Evolutionary conservation across 306 rosid species (phyloP).

Genomic region (Rosa multiflora): DNA sequence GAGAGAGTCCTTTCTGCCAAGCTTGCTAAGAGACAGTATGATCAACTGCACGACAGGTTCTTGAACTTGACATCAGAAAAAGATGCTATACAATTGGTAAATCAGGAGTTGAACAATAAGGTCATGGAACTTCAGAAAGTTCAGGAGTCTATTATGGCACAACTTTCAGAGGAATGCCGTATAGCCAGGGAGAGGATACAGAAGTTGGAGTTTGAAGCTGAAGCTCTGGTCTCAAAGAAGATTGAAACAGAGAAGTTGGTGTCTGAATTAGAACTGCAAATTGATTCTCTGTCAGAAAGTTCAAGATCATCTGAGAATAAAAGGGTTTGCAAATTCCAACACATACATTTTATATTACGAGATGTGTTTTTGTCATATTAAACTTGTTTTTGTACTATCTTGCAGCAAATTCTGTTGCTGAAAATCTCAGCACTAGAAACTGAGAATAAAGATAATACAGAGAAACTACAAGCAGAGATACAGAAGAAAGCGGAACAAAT

Average conservation of each 20-base stretch:
- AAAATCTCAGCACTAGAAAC: constrained; percentile 63
- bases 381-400: constrained; percentile 29
- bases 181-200: constrained; percentile 61
- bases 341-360: constrained; percentile 19
- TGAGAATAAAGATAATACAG: constrained; percentile 57
- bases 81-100: constrained; percentile 43
- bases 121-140: constrained; percentile 57
- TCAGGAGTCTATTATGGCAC: constrained; percentile 51
- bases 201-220: constrained; percentile 65
- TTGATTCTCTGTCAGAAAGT: constrained; percentile 48
- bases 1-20: constrained; percentile 59
- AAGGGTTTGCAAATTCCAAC: constrained; percentile 50
- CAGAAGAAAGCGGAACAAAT: constrained; percentile 54
- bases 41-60: constrained; percentile 53
- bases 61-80: constrained; percentile 52
- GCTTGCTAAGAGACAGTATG: constrained; percentile 55
- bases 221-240: constrained; percentile 62
- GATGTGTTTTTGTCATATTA: constrained; percentile 22
- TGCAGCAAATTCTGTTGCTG: constrained; percentile 72
- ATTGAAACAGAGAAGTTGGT: constrained; percentile 57
- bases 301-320: constrained; percentile 63
- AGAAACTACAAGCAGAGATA: constrained; percentile 60
- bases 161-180: constrained; percentile 48
- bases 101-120: constrained; percentile 49
- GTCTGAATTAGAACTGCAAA: constrained; percentile 63